phyloP scores from a whole-genome alignment of 768 basidiomycete species.

The Lentinula boryana region DNA sequence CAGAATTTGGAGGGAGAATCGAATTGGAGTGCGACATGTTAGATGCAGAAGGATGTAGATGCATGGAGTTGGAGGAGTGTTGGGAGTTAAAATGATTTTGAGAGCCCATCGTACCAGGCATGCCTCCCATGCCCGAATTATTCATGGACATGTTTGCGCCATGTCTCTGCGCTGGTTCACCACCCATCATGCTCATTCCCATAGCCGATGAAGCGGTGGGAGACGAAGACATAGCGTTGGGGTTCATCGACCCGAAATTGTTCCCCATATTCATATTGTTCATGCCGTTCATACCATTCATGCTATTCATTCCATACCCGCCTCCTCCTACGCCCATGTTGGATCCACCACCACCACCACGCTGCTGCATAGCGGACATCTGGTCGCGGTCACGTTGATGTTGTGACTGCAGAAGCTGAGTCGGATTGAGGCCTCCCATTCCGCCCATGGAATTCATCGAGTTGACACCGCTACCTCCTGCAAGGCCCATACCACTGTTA shows the following conservation, averaged over 20 bases:
- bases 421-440: constrained; percentile 1
- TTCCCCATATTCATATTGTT: constrained; percentile 4
- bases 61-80: not conserved
- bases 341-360: not conserved
- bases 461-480: not conserved
- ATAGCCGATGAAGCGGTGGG: not conserved
- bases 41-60: not conserved
- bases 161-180: not conserved
- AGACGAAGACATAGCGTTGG: not conserved
- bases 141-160: not conserved
- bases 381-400: constrained; percentile 8
- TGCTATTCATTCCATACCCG: constrained; percentile 3
- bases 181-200: not conserved
- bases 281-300: constrained; percentile 5
- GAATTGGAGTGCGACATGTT: not conserved
- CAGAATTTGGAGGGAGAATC: not conserved
- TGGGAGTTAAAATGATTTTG: not conserved
- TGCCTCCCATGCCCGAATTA: not conserved
- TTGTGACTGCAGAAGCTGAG: constrained; percentile 2
- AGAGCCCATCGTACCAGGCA: not conserved
- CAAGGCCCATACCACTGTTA: not conserved
- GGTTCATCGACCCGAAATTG: constrained; percentile 1
- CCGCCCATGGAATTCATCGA: not conserved
- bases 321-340: not conserved
- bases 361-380: constrained; percentile 3